Percentiles rank a stretch among this genome's conserved stretches.
Conservation (phyloP, 768 basidiomycete genomes). For the Naganishia vishniacii region DNA sequence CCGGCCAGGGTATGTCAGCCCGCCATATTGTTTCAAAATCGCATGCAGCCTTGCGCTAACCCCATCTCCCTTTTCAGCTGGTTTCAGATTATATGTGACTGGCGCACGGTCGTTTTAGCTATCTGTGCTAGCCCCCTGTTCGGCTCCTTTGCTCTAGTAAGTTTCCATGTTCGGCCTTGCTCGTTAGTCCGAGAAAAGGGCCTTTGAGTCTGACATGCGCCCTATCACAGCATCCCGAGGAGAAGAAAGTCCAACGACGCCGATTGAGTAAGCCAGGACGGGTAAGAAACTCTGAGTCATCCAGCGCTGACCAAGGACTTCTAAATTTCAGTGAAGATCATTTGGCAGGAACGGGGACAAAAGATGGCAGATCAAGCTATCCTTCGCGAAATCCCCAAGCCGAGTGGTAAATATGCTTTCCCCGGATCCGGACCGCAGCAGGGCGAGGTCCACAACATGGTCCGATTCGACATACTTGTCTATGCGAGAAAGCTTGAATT, state of each 20-base stretch:
- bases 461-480: background rate
- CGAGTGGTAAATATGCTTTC: background rate
- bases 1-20: constrained; percentile 16
- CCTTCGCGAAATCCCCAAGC: constrained; percentile 11
- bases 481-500: constrained; percentile 5
- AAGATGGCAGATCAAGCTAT: constrained; percentile 24
- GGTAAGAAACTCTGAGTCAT: background rate
- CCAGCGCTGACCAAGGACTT: background rate
- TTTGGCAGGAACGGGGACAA: constrained; percentile 23
- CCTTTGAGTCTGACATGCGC: background rate
- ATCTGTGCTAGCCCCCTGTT: constrained; percentile 19
- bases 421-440: background rate
- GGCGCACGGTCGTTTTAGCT: constrained; percentile 6
- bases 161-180: background rate
- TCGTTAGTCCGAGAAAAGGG: background rate
- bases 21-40: too few relatives aligned
- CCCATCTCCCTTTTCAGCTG: constrained; percentile 1
- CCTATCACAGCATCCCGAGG: background rate
- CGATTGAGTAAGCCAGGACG: constrained; percentile 15
- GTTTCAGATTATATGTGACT: constrained; percentile 16
- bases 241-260: background rate
- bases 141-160: constrained; percentile 14
- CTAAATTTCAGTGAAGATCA: constrained; percentile 1
- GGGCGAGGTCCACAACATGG: background rate
- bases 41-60: too few relatives aligned